Percentiles rank a stretch among this genome's conserved stretches.
phyloP scores from a whole-genome alignment of 352 stramenopile genomes.

The Elongisporangium undulatum region DNA sequence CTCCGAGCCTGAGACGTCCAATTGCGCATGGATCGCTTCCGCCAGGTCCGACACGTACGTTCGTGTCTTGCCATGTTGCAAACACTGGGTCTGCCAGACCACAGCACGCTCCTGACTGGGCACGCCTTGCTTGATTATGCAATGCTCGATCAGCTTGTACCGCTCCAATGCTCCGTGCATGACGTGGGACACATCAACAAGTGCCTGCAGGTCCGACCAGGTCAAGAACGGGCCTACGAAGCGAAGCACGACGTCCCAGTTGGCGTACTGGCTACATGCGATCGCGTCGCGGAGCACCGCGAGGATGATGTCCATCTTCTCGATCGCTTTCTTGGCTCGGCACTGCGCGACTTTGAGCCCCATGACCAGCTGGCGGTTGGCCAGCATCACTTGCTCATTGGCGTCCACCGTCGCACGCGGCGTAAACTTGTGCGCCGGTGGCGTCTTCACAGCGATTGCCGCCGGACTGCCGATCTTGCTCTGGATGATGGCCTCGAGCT shows the following conservation, averaged over 20 bases:
- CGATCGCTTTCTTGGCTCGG: slow-evolving; percentile 40
- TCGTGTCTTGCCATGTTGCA: slow-evolving; percentile 40
- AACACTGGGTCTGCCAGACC: slow-evolving; percentile 41
- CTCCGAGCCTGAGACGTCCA: slow-evolving; percentile 45
- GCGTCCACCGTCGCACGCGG: slow-evolving; percentile 57
- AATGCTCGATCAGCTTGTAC: slow-evolving; percentile 23
- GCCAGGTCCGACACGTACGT: slow-evolving; percentile 50
- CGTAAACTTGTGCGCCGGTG: slow-evolving; percentile 62
- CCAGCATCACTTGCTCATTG: slow-evolving; percentile 53
- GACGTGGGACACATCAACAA: slow-evolving; percentile 27
- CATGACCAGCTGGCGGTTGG: slow-evolving; percentile 67
- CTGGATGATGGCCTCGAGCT: slow-evolving; percentile 43
- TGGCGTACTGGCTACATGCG: slow-evolving; percentile 5
- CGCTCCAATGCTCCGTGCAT: slow-evolving; percentile 18
- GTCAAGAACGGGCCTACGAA: slow-evolving; percentile 27
- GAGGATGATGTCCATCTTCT: slow-evolving; percentile 58
- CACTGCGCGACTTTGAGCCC: slow-evolving; percentile 60
- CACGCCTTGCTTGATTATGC: slow-evolving; percentile 18
- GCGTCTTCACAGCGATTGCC: slow-evolving; percentile 25
- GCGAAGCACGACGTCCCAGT: slow-evolving; percentile 25
- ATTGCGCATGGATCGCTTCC: slow-evolving; percentile 32
- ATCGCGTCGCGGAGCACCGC: slow-evolving; percentile 38
- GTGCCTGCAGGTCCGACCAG: slow-evolving; percentile 31
- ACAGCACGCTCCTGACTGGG: slow-evolving; percentile 8
- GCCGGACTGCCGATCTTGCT: slow-evolving; percentile 32